phyloP scores from a whole-genome alignment of 805 yeast species.

The Allodekkera sacchari region DNA sequence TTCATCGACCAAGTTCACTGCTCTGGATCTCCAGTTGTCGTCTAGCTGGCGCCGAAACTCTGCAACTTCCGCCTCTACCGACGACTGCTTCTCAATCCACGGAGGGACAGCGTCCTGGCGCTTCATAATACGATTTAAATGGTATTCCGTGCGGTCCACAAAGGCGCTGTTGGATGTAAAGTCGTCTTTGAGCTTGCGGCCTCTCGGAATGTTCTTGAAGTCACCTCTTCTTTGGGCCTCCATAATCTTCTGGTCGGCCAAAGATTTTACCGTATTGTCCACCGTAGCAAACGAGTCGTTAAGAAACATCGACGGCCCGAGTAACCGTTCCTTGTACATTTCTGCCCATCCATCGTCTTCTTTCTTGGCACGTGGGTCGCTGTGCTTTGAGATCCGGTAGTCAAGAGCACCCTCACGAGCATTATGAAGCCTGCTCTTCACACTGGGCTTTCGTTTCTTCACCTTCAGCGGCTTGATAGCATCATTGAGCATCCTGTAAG shows the following conservation, averaged over 20 bases:
- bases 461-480: conserved; percentile 30
- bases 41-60: conserved; percentile 39
- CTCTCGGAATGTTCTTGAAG: conserved; percentile 56
- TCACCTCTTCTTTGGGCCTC: conserved; percentile 68
- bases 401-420: conserved; percentile 66
- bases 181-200: conserved; percentile 42
- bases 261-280: conserved; percentile 46
- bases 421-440: conserved; percentile 32
- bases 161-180: conserved; percentile 40
- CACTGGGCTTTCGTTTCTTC: neutral
- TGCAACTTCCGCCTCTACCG: conserved; percentile 39
- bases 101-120: conserved; percentile 80
- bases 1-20: conserved; percentile 23
- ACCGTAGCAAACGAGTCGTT: conserved; percentile 33
- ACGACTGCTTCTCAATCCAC: conserved; percentile 77
- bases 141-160: conserved; percentile 64
- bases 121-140: conserved; percentile 66
- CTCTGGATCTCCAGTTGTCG: conserved; percentile 29
- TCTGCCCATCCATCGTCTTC: conserved; percentile 47
- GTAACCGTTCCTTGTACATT: conserved; percentile 53
- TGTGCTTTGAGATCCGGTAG: conserved; percentile 41
- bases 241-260: conserved; percentile 71
- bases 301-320: conserved; percentile 46
- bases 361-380: conserved; percentile 11
- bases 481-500: conserved; percentile 50